Conservation (phyloP, 257 asterid genomes). For the Gentiana straminea region DNA sequence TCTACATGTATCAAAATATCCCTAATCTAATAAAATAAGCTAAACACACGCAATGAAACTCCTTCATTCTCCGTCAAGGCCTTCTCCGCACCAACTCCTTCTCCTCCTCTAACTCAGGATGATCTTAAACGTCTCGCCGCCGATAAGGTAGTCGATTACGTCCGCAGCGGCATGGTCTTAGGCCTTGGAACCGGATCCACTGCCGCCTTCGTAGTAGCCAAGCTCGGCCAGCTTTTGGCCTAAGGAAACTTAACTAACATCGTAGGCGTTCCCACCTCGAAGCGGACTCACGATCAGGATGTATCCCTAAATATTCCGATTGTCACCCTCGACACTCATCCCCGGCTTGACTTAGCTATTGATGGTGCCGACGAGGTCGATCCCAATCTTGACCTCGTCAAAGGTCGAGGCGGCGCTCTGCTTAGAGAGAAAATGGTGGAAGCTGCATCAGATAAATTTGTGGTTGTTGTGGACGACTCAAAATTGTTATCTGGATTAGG, state of each 20-base stretch:
- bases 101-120: constrained; percentile 70
- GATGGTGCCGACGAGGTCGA: constrained; percentile 98
- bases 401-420: constrained; percentile 96
- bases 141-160: constrained; percentile 85
- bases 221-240: constrained; percentile 64
- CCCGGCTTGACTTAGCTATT: constrained; percentile 56
- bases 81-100: constrained; percentile 30
- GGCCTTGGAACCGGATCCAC: constrained; percentile 99
- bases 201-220: constrained; percentile 94
- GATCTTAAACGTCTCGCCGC: constrained; percentile 58
- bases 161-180: constrained; percentile 80
- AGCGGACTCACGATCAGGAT: constrained; percentile 73
- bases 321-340: constrained; percentile 12
- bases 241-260: constrained; percentile 58
- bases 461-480: constrained; percentile 82
- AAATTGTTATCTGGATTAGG: constrained; percentile 72
- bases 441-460: constrained; percentile 78
- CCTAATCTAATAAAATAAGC: too few relatives aligned
- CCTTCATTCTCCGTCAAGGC: constrained; percentile 22
- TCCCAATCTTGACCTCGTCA: constrained; percentile 78
- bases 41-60: too few relatives aligned
- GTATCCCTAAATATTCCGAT: constrained; percentile 40
- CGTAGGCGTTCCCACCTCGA: constrained; percentile 80
- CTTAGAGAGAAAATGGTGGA: constrained; percentile 94
- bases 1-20: too few relatives aligned